A percentile compares a stretch with the other conserved stretches of the same genome.
phyloP scores from a whole-genome alignment of 345 rosid genomes.

The Heritiera littoralis region DNA sequence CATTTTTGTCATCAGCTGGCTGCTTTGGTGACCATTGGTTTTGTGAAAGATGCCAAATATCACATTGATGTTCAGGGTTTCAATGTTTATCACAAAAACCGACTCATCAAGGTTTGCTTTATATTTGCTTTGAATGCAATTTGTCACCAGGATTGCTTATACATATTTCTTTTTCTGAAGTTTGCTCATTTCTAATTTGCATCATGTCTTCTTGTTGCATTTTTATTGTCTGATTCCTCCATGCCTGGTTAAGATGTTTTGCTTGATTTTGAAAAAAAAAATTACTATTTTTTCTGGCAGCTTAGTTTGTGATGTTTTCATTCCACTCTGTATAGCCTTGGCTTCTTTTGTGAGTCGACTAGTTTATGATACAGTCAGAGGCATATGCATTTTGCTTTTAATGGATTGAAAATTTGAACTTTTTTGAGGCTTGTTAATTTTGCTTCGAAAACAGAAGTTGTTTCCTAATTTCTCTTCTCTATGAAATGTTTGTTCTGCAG shows the following conservation, averaged over 20 bases:
- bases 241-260: not conserved
- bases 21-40: slow-evolving; percentile 78
- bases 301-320: not conserved
- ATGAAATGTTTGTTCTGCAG: not conserved
- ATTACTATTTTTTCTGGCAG: not conserved
- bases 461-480: not conserved
- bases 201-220: not conserved
- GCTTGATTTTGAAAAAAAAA: not conserved
- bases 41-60: slow-evolving; percentile 87
- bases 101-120: slow-evolving; percentile 80
- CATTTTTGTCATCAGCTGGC: slow-evolving; percentile 56
- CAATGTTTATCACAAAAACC: slow-evolving; percentile 92
- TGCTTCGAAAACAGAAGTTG: not conserved
- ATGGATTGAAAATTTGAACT: not conserved
- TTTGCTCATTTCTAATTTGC: not conserved
- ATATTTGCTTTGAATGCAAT: slow-evolving; percentile 4
- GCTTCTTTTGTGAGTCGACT: not conserved
- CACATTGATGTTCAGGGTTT: slow-evolving; percentile 95
- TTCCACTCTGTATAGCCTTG: not conserved
- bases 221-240: not conserved
- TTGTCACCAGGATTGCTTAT: not conserved
- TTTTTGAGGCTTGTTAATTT: not conserved
- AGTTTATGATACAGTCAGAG: not conserved
- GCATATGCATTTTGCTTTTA: not conserved
- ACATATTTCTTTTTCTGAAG: not conserved